Conservation (phyloP, 129 eudicot species). For the Pittosporum tobira region DNA sequence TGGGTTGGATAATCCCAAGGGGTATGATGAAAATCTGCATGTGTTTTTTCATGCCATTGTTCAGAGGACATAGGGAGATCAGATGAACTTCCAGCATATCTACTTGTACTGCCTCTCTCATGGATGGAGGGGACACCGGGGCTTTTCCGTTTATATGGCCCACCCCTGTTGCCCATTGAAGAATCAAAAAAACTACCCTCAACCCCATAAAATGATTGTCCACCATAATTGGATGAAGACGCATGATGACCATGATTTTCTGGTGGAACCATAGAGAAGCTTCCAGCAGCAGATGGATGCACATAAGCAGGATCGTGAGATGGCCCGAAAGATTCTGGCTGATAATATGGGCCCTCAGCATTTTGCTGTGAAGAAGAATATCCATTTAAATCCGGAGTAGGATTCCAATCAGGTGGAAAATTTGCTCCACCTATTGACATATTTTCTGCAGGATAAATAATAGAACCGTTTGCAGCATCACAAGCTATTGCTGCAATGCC, state of each 20-base stretch:
- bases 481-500: conserved; percentile 34
- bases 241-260: conserved; percentile 47
- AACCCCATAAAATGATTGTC: conserved; percentile 33
- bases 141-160: conserved; percentile 57
- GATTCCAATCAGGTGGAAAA: conserved; percentile 36
- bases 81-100: conserved; percentile 43
- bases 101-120: conserved; percentile 40
- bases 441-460: conserved; percentile 36
- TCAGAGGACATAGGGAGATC: conserved; percentile 31
- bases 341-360: conserved; percentile 37
- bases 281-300: conserved; percentile 36
- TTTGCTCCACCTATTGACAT: conserved; percentile 35
- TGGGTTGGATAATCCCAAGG: conserved; percentile 34
- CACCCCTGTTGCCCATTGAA: conserved; percentile 33
- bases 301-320: conserved; percentile 41
- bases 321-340: conserved; percentile 38
- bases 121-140: conserved; percentile 40
- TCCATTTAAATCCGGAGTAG: conserved; percentile 34
- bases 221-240: conserved; percentile 47
- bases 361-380: conserved; percentile 31
- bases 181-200: conserved; percentile 43
- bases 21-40: conserved; percentile 31
- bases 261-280: conserved; percentile 24
- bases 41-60: conserved; percentile 36
- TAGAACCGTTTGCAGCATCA: conserved; percentile 34